Conservation (phyloP, 108 stramenopile genomes). For the Skeletonema tropicum region DNA sequence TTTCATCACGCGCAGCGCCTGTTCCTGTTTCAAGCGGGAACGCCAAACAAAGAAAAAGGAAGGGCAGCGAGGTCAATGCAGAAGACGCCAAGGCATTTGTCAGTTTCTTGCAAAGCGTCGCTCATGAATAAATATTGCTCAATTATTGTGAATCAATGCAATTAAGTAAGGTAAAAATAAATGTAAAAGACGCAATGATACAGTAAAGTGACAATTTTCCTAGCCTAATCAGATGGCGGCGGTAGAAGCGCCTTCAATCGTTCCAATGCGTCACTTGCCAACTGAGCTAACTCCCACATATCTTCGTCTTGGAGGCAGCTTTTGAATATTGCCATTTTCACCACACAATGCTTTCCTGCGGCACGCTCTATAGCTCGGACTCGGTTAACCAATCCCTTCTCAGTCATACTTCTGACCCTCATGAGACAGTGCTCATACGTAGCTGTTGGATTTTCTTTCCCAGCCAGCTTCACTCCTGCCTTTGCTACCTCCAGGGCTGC, state of each 20-base stretch:
- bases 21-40: slow-evolving; percentile 26
- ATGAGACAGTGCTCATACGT: slow-evolving; percentile 89
- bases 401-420: slow-evolving; percentile 82
- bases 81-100: slow-evolving; percentile 84
- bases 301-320: slow-evolving; percentile 87
- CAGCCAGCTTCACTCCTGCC: slow-evolving; percentile 46
- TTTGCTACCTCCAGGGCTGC: slow-evolving; percentile 60
- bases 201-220: background rate
- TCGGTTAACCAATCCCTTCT: slow-evolving; percentile 72
- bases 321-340: slow-evolving; percentile 93
- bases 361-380: slow-evolving; percentile 85
- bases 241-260: slow-evolving; percentile 79
- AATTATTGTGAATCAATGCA: background rate
- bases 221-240: slow-evolving; percentile 53
- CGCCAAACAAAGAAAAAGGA: slow-evolving; percentile 7
- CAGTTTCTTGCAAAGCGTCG: slow-evolving; percentile 74
- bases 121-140: background rate
- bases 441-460: slow-evolving; percentile 81
- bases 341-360: slow-evolving; percentile 86
- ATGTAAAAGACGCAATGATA: background rate
- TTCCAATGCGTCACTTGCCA: slow-evolving; percentile 80
- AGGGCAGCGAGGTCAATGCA: slow-evolving; percentile 11
- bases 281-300: slow-evolving; percentile 76
- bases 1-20: slow-evolving; percentile 48
- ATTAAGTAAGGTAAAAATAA: background rate